phyloP scores from a whole-genome alignment of 192 early-diverging fungal genomes.

The Haplosporangium gracile region DNA sequence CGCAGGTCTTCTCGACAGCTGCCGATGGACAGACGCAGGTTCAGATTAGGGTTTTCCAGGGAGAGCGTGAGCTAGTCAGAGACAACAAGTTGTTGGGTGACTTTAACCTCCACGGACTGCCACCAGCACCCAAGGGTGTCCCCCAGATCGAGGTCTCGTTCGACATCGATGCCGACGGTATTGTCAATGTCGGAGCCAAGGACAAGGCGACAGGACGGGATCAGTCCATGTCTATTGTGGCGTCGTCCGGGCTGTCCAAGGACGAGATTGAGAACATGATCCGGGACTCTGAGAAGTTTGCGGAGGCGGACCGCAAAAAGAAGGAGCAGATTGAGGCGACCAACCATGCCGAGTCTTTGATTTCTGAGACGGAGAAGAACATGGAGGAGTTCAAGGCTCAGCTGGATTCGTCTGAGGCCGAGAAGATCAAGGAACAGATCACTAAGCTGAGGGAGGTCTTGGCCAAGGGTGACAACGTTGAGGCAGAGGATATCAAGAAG shows the following conservation, averaged over 20 bases:
- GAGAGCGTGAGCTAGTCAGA: conserved; percentile 95
- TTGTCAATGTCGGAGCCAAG: conserved; percentile 96
- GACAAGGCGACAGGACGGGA: conserved; percentile 97
- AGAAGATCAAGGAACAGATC: conserved; percentile 90
- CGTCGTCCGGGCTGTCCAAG: conserved; percentile 92
- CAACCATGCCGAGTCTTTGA: conserved; percentile 93
- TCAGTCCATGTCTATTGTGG: conserved; percentile 97
- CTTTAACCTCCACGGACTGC: conserved; percentile 95
- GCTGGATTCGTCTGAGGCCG: conserved; percentile 86
- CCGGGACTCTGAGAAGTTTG: conserved; percentile 88
- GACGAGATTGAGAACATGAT: conserved; percentile 99
- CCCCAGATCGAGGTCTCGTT: conserved; percentile 99
- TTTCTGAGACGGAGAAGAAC: conserved; percentile 94
- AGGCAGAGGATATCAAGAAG: conserved; percentile 91
- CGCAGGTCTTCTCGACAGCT: conserved; percentile 99
- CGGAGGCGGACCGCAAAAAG: conserved; percentile 92
- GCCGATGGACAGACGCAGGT: conserved; percentile 98
- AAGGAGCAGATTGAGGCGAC: conserved; percentile 95
- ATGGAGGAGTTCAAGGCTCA: conserved; percentile 98
- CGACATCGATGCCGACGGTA: conserved; percentile 99
- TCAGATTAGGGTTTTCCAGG: conserved; percentile 98
- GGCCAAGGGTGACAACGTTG: conserved; percentile 76
- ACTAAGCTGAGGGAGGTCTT: conserved; percentile 83
- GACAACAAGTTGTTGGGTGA: conserved; percentile 99
- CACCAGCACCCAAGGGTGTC: conserved; percentile 96